Evolutionary conservation across 805 yeast species (phyloP).

Genomic region (Kodamaea kakaduensis): DNA sequence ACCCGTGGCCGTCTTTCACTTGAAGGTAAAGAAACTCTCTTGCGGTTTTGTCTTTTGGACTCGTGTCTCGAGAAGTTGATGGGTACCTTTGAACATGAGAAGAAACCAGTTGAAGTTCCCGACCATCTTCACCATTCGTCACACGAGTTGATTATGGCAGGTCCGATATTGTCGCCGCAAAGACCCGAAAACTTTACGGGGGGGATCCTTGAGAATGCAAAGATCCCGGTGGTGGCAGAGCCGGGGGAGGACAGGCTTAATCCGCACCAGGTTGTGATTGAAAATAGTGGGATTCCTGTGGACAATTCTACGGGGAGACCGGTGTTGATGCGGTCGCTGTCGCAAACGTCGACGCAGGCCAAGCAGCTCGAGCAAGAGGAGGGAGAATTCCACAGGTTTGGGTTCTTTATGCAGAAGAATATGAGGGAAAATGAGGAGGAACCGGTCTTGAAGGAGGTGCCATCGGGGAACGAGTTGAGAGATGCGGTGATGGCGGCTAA

Average conservation of each 20-base stretch:
- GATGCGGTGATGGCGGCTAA: constrained; percentile 69
- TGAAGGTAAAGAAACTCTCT: constrained; percentile 52
- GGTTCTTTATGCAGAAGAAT: constrained; percentile 65
- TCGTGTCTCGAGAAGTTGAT: constrained; percentile 51
- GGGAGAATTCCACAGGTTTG: constrained; percentile 88
- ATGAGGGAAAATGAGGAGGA: constrained; percentile 12
- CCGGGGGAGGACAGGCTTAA: constrained; percentile 19
- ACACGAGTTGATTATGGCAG: constrained; percentile 47
- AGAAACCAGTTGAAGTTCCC: constrained; percentile 8
- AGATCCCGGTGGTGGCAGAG: too few relatives aligned
- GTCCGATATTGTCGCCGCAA: constrained; percentile 49
- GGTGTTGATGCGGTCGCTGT: constrained; percentile 57
- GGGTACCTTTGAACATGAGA: constrained; percentile 46
- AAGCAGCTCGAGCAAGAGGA: constrained; percentile 84
- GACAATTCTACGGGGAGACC: constrained; percentile 73
- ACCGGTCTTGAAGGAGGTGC: constrained; percentile 39
- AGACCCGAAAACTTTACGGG: constrained; percentile 19
- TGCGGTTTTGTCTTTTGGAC: constrained; percentile 52
- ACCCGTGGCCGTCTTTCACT: constrained; percentile 44
- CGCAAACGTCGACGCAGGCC: constrained; percentile 65
- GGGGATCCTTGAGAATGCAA: constrained; percentile 7
- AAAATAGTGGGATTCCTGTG: constrained; percentile 53
- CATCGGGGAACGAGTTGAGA: constrained; percentile 52
- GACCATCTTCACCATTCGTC: constrained; percentile 42
- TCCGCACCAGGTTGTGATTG: constrained; percentile 74